Evolutionary conservation across 1,284 basidiomycete genomes (phyloP).

Genomic region (Pholiota adiposa): DNA sequence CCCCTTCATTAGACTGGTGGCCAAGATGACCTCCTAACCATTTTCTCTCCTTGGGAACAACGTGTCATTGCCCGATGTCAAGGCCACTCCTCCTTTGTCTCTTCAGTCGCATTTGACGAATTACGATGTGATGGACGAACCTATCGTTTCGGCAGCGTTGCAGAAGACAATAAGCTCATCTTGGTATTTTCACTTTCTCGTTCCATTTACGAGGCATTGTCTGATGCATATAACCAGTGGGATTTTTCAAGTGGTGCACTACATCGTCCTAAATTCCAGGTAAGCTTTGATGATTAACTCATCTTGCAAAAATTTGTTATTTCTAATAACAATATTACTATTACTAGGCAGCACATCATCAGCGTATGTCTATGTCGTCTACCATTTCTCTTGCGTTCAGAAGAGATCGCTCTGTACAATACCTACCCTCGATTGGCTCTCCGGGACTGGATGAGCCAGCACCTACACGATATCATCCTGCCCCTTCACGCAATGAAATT

Average conservation of each 20-base stretch:
- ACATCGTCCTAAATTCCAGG: conserved; percentile 73
- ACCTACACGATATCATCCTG: conserved; percentile 75
- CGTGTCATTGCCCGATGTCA: conserved; percentile 95
- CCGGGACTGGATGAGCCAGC: conserved; percentile 38
- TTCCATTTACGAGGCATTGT: conserved; percentile 10
- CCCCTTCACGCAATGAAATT: conserved; percentile 88
- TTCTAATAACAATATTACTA: not conserved
- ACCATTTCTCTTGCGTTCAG: conserved; percentile 70
- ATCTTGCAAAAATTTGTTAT: conserved; percentile 6
- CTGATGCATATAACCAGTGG: conserved; percentile 72
- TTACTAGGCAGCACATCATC: conserved; percentile 56
- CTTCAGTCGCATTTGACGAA: conserved; percentile 88
- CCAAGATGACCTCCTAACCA: conserved; percentile 93
- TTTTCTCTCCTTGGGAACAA: conserved; percentile 91
- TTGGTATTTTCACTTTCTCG: conserved; percentile 52
- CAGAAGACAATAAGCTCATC: conserved; percentile 93
- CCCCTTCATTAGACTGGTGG: conserved; percentile 46
- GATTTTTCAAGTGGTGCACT: conserved; percentile 85
- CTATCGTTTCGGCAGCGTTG: conserved; percentile 91
- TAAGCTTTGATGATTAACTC: conserved; percentile 19
- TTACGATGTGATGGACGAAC: conserved; percentile 84
- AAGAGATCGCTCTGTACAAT: conserved; percentile 59
- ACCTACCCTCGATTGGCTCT: conserved; percentile 48
- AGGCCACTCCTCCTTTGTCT: conserved; percentile 95
- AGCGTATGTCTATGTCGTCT: conserved; percentile 76